Evolutionary conservation across 192 early-diverging fungal genomes (phyloP).

Genomic region (Coemansia sp.): DNA sequence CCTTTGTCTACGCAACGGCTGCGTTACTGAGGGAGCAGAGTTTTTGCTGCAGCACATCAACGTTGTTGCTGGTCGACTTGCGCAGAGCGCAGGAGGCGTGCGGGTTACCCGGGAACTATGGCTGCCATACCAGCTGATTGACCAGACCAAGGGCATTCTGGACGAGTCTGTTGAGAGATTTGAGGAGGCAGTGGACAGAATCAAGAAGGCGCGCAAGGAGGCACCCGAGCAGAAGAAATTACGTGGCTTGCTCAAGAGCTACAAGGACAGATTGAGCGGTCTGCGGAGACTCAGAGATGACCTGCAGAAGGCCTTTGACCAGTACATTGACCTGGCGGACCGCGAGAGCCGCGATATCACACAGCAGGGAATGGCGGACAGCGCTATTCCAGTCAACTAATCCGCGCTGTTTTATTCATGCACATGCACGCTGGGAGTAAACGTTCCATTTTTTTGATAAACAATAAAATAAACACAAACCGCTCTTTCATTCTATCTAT

Average conservation of each 20-base stretch:
- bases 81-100: background rate
- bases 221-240: background rate
- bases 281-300: constrained; percentile 23
- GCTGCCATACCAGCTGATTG: constrained; percentile 45
- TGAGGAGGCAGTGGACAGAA: constrained; percentile 31
- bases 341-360: constrained; percentile 43
- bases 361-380: too few relatives aligned
- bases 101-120: constrained; percentile 37
- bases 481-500: too few relatives aligned
- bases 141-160: constrained; percentile 39
- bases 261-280: constrained; percentile 23
- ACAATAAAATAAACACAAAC: too few relatives aligned
- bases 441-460: too few relatives aligned
- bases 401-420: too few relatives aligned
- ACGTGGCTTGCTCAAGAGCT: constrained; percentile 23
- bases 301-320: constrained; percentile 16
- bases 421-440: too few relatives aligned
- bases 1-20: constrained; percentile 33
- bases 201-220: constrained; percentile 23
- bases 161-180: constrained; percentile 35
- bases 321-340: constrained; percentile 38
- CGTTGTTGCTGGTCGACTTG: constrained; percentile 5
- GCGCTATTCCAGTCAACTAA: too few relatives aligned
- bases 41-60: constrained; percentile 45
- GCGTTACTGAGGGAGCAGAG: constrained; percentile 33